Percentiles rank a stretch among this genome's conserved stretches.
Conservation (phyloP, 768 basidiomycete species). For the Hygrocybe coccinea region DNA sequence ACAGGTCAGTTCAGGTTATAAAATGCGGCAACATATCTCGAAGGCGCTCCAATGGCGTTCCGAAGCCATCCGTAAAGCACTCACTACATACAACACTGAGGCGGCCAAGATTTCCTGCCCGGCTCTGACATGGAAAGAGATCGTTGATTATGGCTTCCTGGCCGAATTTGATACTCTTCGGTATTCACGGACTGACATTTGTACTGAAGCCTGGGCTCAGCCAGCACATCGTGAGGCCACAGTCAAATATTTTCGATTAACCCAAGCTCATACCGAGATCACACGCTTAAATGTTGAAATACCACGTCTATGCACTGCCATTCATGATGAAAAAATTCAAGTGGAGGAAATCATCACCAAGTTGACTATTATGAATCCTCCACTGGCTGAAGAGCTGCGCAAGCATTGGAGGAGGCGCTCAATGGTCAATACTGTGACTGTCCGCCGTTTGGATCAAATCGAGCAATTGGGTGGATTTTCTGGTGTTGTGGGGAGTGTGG, state of each 20-base stretch:
- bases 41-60: conserved; percentile 29
- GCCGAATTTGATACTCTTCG: conserved; percentile 32
- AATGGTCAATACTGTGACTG: conserved; percentile 4
- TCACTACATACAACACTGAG: conserved; percentile 28
- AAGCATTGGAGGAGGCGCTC: conserved; percentile 1
- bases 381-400: conserved; percentile 6
- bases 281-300: conserved; percentile 23
- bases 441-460: conserved; percentile 1
- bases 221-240: conserved; percentile 20
- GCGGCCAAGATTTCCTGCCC: conserved; percentile 16
- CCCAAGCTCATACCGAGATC: conserved; percentile 30
- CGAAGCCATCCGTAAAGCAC: conserved; percentile 28
- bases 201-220: conserved; percentile 24
- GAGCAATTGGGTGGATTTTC: neutral
- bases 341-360: neutral
- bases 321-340: conserved; percentile 10
- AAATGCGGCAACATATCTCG: conserved; percentile 29
- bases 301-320: conserved; percentile 5
- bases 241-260: conserved; percentile 25
- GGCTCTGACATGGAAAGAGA: conserved; percentile 19
- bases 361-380: neutral
- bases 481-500: neutral
- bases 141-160: conserved; percentile 18
- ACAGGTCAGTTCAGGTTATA: conserved; percentile 27
- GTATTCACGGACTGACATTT: conserved; percentile 26